phyloP scores from a whole-genome alignment of 345 rosid genomes.

The Camelina hispida region DNA sequence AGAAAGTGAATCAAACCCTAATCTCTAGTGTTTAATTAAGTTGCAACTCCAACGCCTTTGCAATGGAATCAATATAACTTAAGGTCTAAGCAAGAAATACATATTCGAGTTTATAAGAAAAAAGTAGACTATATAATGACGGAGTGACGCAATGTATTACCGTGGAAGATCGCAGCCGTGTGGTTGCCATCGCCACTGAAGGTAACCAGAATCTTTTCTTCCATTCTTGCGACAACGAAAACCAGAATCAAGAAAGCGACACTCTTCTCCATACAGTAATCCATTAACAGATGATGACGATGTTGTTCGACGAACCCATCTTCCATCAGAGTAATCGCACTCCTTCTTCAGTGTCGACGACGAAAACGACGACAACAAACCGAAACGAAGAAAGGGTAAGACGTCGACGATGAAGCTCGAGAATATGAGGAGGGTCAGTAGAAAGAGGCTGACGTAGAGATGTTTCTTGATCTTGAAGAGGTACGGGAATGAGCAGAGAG shows the following conservation, averaged over 20 bases:
- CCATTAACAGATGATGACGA: slow-evolving; percentile 13
- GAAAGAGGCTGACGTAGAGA: slow-evolving; percentile 31
- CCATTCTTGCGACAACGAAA: slow-evolving; percentile 71
- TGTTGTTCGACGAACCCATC: slow-evolving; percentile 63
- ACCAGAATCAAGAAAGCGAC: slow-evolving; percentile 86
- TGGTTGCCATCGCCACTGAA: slow-evolving; percentile 92
- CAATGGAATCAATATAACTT: slow-evolving; percentile 31
- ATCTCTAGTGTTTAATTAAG: neutral
- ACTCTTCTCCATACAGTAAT: slow-evolving; percentile 55
- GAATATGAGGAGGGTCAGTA: slow-evolving; percentile 47
- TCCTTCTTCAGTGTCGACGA: neutral
- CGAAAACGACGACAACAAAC: neutral
- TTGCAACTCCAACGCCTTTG: slow-evolving; percentile 1
- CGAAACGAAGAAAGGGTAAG: slow-evolving; percentile 37
- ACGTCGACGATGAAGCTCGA: slow-evolving; percentile 43
- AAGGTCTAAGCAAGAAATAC: slow-evolving; percentile 8
- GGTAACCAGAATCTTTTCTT: slow-evolving; percentile 65
- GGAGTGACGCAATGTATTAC: slow-evolving; percentile 45
- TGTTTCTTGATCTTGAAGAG: slow-evolving; percentile 48
- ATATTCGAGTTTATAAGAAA: neutral
- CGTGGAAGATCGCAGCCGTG: slow-evolving; percentile 75
- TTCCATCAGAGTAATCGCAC: slow-evolving; percentile 72
- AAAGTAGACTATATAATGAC: too few species aligned
- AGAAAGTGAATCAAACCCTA: neutral
- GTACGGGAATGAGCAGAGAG: slow-evolving; percentile 36